Percentiles rank a stretch among this genome's conserved stretches.
Conservation (phyloP, 306 rosid species). For the Vicia villosa region DNA sequence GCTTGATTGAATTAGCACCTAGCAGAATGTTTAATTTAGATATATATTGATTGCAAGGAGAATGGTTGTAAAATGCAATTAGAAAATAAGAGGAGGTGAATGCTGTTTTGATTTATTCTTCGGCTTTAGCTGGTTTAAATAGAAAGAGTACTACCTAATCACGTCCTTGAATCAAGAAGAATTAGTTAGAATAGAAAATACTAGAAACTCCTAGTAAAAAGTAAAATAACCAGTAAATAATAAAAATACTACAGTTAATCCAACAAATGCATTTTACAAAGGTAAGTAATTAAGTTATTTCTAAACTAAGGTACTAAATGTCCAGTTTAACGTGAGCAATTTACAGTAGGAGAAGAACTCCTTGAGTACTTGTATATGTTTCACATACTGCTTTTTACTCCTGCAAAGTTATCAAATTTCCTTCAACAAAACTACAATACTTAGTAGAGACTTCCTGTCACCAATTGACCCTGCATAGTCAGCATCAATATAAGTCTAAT, state of each 20-base stretch:
- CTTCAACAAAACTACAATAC: not conserved
- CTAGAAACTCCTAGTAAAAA: no score
- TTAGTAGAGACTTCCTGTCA: not conserved
- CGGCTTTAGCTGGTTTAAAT: no score
- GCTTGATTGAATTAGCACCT: not conserved
- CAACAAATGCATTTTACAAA: not conserved
- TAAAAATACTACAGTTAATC: no score
- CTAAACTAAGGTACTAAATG: not conserved
- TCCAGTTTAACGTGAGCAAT: not conserved
- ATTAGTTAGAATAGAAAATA: no score
- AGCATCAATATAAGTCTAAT: not conserved
- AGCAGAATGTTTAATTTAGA: not conserved
- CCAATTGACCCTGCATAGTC: not conserved
- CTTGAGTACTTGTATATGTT: not conserved
- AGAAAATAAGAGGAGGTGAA: no score
- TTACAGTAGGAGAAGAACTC: not conserved
- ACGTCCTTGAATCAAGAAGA: no score
- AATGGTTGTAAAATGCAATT: not conserved
- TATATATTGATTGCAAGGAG: not conserved
- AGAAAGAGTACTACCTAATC: no score
- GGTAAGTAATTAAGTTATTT: not conserved
- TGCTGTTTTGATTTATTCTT: no score
- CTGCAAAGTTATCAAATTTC: not conserved
- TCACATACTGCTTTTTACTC: not conserved
- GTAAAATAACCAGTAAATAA: no score